These are phyloP conservation scores for Ophiostoma himal-ulmi DNA, from an alignment of 2,329 filamentous ascomycete species.

Conservation along the genomic window DNA sequence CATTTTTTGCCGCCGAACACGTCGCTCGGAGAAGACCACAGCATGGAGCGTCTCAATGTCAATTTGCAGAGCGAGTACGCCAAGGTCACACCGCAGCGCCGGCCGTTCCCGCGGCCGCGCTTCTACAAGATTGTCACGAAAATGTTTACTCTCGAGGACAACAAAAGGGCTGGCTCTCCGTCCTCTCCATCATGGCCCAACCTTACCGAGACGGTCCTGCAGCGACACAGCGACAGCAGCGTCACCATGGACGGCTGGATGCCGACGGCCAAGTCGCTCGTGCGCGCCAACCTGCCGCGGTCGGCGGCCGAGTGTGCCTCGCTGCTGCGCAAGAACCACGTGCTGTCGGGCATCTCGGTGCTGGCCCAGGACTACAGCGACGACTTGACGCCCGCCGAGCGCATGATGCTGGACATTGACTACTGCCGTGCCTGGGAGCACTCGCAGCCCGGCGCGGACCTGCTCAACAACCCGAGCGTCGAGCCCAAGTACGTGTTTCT, in stretches of 20 bases:
- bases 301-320: constrained; percentile 18
- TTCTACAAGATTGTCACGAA: constrained; percentile 13
- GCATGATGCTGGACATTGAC: constrained; percentile 34
- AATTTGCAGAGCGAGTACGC: background rate
- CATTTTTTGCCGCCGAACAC: constrained; percentile 25
- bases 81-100: background rate
- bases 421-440: constrained; percentile 45
- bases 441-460: constrained; percentile 33
- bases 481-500: constrained; percentile 38
- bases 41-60: background rate
- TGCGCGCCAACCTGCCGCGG: constrained; percentile 33
- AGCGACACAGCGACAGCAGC: constrained; percentile 34
- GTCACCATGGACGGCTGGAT: constrained; percentile 42
- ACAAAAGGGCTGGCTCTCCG: no score
- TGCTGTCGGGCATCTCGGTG: constrained; percentile 17
- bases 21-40: constrained; percentile 18
- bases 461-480: constrained; percentile 34
- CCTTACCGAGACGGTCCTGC: constrained; percentile 34
- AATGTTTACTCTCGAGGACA: constrained; percentile 14
- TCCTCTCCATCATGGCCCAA: constrained; percentile 26
- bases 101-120: constrained; percentile 6
- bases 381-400: constrained; percentile 8
- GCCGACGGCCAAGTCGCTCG: constrained; percentile 37
- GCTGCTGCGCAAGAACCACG: constrained; percentile 23
- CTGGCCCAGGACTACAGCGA: background rate